phyloP scores from a whole-genome alignment of 192 early-diverging fungal species.

The Powellomyces hirtus region DNA sequence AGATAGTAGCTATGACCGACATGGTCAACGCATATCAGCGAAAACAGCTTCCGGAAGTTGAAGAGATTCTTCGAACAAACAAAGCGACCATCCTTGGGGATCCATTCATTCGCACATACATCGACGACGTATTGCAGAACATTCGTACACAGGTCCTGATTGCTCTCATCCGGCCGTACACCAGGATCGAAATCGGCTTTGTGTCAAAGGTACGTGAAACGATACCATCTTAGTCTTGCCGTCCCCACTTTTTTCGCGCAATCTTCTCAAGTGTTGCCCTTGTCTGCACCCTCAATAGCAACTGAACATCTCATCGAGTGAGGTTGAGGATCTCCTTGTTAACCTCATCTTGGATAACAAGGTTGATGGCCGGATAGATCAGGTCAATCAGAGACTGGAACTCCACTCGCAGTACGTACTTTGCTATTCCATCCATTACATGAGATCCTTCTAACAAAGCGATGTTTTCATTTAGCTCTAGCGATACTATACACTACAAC shows the following conservation, averaged over 20 bases:
- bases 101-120: conserved; percentile 84
- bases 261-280: too few species aligned
- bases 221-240: too few species aligned
- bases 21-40: conserved; percentile 88
- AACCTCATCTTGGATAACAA: conserved; percentile 86
- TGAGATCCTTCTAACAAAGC: neutral
- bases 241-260: too few species aligned
- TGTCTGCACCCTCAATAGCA: too few species aligned
- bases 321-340: conserved; percentile 86
- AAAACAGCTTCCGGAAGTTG: conserved; percentile 85
- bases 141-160: conserved; percentile 91
- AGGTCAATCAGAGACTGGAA: conserved; percentile 78
- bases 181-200: conserved; percentile 80
- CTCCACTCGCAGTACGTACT: conserved; percentile 64
- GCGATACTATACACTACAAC: conserved; percentile 61
- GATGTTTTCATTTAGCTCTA: conserved; percentile 40
- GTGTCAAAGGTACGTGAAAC: conserved; percentile 72
- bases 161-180: conserved; percentile 85
- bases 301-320: conserved; percentile 71
- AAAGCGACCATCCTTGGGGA: conserved; percentile 79
- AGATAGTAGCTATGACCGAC: conserved; percentile 91
- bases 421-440: neutral
- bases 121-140: conserved; percentile 88
- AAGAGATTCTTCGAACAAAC: conserved; percentile 77
- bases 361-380: conserved; percentile 83